Conservation (phyloP, 306 rosid genomes). For the Mucuna pruriens region DNA sequence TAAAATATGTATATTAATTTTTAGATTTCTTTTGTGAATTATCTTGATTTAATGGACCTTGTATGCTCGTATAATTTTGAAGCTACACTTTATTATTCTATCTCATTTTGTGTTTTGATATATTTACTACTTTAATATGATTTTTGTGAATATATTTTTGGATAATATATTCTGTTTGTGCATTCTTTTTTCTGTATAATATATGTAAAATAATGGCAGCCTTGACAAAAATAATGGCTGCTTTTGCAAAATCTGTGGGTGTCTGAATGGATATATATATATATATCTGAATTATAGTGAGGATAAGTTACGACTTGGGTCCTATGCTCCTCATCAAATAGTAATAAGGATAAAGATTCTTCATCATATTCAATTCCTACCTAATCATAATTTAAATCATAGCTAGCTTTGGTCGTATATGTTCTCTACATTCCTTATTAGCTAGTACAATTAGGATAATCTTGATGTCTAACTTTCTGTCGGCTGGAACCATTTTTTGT, state of each 20-base stretch:
- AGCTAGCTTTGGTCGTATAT: background rate
- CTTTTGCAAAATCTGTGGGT: conserved; percentile 5
- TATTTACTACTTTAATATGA: no score
- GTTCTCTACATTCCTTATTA: background rate
- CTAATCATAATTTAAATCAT: background rate
- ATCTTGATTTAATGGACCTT: no score
- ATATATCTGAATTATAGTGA: background rate
- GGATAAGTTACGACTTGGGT: background rate
- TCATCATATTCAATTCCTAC: conserved; percentile 2
- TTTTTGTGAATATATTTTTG: no score
- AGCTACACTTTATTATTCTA: no score
- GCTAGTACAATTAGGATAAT: no score
- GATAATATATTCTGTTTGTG: no score
- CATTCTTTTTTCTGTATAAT: no score
- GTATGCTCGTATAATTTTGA: no score
- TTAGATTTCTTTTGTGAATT: no score
- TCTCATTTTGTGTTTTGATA: no score
- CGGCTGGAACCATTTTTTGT: background rate
- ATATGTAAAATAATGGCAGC: background rate
- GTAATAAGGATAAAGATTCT: background rate
- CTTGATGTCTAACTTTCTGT: background rate
- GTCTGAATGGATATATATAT: background rate
- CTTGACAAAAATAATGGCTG: background rate
- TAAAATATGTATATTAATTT: no score
- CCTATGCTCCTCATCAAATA: background rate